phyloP scores from a whole-genome alignment of 177 flowering plant genomes.

The Vitis hybrid region DNA sequence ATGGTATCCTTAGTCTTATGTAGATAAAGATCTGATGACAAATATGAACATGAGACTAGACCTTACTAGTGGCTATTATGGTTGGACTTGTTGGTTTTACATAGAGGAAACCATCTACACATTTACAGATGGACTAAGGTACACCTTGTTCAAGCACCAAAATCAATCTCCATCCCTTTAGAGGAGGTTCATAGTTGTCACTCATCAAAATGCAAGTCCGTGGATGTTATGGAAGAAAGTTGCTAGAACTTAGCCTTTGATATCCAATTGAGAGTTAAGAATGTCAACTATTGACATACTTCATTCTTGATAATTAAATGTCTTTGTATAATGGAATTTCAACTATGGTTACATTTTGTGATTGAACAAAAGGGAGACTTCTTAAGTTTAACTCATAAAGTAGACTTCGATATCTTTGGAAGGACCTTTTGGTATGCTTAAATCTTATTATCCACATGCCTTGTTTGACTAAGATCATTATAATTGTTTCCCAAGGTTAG shows the following conservation, averaged over 20 bases:
- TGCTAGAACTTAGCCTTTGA: conserved; percentile 25
- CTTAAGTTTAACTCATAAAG: no score
- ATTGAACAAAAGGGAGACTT: no score
- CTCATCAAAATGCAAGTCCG: conserved; percentile 58
- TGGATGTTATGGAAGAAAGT: conserved; percentile 40
- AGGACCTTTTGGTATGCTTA: no score
- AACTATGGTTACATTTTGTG: no score
- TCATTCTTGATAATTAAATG: no score
- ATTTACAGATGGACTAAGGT: conserved; percentile 91
- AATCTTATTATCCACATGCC: no score
- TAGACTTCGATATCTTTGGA: no score
- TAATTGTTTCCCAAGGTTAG: no score
- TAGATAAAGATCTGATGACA: conserved; percentile 83
- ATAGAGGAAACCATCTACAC: conserved; percentile 59
- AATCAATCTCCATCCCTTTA: conserved; percentile 51
- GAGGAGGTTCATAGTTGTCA: conserved; percentile 61
- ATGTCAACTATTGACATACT: conserved; percentile 8
- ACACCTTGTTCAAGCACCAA: conserved; percentile 57
- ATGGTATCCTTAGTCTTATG: conserved; percentile 84
- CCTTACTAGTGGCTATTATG: conserved; percentile 76
- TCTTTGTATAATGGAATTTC: no score
- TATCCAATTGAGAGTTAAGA: conserved; percentile 61
- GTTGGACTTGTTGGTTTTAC: conserved; percentile 87
- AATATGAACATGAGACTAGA: conserved; percentile 92
- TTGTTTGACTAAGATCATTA: no score